Base-by-base conservation (phyloP, 2,329 filamentous ascomycete genomes). In the Monilinia polystroma region DNA sequence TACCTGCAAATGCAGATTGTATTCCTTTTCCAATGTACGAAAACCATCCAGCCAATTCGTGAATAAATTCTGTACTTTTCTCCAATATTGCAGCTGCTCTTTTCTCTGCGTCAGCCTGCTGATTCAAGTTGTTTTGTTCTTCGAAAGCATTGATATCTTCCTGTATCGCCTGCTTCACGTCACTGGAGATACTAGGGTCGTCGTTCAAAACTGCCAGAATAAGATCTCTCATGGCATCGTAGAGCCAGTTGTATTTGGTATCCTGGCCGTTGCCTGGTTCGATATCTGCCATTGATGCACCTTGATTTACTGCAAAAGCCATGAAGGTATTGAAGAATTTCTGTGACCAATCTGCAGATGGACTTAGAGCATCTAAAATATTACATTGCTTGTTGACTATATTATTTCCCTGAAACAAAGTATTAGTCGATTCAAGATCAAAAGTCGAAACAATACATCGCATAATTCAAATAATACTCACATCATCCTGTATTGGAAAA, bases 11-110 rank as follows among this genome's bases (percentile, higher is more conserved):
- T 38, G 53, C 53, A 55, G 53, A 6, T n/a, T 32, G 29, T 38
- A 55, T 20, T 20, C 53, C 53, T 29, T 55, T 55, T 55, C 29
- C 53, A 55, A 55, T 55, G 7, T 55, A 55, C 8, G 53, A 55
- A 12, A 55, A 55, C 53, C 53, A 55, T 55, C 29, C 29, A 18
- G 29, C 7, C 10, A 55, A 55, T 35, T 55, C 53, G 12, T 32
- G 32, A 29, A 55, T 35, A 18, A 55, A 55, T 38, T 35, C 4
- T 11, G 53, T 35, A 11, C 53, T 55, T 55, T 55, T 55, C 53
- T 55, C 53, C 11, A 55, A 11, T 55, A 55, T 11, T 38, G 53
- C 53, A 38, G 53, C 53, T 32, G 53, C 53, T 38, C 53, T 55
- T 35, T 29, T 55, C 29, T 32, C 1, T 5, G 26, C 26, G 18